These are phyloP conservation scores for Bipolaris oryzae DNA, from an alignment of 2,329 filamentous ascomycete species.

Conservation along the genomic window DNA sequence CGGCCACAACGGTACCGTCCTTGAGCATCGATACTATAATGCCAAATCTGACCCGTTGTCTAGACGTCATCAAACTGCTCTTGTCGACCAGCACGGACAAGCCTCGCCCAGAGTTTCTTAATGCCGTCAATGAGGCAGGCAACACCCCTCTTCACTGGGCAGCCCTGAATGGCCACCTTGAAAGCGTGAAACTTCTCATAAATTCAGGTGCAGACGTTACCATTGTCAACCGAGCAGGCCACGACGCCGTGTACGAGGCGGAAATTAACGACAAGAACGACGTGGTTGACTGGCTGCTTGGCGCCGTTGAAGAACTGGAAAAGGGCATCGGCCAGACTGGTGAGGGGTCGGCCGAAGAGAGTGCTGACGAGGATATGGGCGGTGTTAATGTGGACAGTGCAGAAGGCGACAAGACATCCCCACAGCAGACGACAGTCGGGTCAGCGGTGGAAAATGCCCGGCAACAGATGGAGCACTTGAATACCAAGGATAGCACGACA, in stretches of 20 bases:
- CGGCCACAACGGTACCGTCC: slow-evolving; percentile 71
- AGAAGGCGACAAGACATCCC: slow-evolving; percentile 3
- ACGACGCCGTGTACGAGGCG: slow-evolving; percentile 63
- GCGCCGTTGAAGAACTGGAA: slow-evolving; percentile 53
- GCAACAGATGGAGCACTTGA: slow-evolving; percentile 42
- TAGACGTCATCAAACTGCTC: slow-evolving; percentile 46
- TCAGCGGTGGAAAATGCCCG: slow-evolving; percentile 37
- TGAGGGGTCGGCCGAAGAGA: slow-evolving; percentile 42
- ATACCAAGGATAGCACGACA: slow-evolving; percentile 26
- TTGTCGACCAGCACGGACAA: slow-evolving; percentile 45
- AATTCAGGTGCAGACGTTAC: slow-evolving; percentile 77
- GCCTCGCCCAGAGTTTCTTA: slow-evolving; percentile 59
- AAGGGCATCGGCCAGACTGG: slow-evolving; percentile 46
- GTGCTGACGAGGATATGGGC: slow-evolving; percentile 25
- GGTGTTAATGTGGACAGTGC: slow-evolving; percentile 23
- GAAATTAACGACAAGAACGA: slow-evolving; percentile 57
- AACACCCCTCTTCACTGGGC: slow-evolving; percentile 97
- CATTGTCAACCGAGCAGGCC: slow-evolving; percentile 80
- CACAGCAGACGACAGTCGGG: slow-evolving; percentile 18
- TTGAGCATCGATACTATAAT: not conserved
- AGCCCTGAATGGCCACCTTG: slow-evolving; percentile 83
- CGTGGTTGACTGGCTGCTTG: slow-evolving; percentile 56
- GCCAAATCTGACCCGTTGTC: slow-evolving; percentile 25
- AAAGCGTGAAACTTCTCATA: slow-evolving; percentile 77
- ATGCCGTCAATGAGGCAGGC: slow-evolving; percentile 76